Base-by-base conservation (phyloP, 306 rosid genomes). In the Crataegus laevigata region DNA sequence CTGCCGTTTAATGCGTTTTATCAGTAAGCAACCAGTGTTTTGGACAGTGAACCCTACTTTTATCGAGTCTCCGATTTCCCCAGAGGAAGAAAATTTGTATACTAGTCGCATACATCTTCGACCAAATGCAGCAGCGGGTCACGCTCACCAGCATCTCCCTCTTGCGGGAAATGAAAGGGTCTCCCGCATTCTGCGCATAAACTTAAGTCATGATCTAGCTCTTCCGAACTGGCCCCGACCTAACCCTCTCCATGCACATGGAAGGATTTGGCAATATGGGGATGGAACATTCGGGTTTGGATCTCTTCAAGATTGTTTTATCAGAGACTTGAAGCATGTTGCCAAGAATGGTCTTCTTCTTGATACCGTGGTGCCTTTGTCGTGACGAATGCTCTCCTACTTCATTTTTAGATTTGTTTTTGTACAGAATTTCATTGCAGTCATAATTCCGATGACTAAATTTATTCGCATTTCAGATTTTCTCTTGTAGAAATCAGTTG, bases 241-340 rank as follows among this genome's bases (percentile, higher is more conserved):
- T 36, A 85, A 87, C 78, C 88, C 88, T 55, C 85, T 78, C 78
- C 82, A 64, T 61, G 91, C 83, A 60, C 96, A 88, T 83, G 99
- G 98, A 77, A 85, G 98, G 82, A 87, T 96, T 81, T 96, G 99
- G 98, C 89, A 79, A 83, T 96, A 92, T 70, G 77, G 66, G 12
- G 86, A 92, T 54, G 98, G 98, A 17, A 84, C 92, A 47, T 96
- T 92, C 25, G 98, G 99, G 78, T 92, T 96, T 69, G 99, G 99
- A 19, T 92, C 88, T 74, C 85, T 92, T 72, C 85, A 83, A 58
- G 99, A 96, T 70, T 83, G 86, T 78, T 86, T 90, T 75, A 87
- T 90, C 52, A 75, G 93, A 78, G 96, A 92, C 87, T 66, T 92
- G 88, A 92, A 87, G 83, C 88, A 72, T 38, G 82, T 94, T 65